Evolutionary conservation across 148 eudicot genomes (phyloP).

Genomic region (Polygonum maritimum): DNA sequence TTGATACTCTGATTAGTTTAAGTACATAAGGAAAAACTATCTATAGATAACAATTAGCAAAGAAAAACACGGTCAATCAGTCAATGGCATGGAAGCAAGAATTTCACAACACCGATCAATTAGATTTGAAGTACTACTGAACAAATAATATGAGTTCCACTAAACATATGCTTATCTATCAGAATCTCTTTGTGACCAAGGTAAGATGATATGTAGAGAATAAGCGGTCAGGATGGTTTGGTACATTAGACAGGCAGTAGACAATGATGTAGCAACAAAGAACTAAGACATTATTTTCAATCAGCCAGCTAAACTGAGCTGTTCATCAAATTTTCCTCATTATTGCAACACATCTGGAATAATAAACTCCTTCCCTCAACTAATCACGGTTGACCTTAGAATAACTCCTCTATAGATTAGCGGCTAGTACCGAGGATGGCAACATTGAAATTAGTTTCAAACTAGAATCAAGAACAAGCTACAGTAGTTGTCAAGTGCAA

Average conservation of each 20-base stretch:
- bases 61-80: background rate
- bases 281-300: background rate
- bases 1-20: background rate
- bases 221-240: background rate
- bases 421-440: background rate
- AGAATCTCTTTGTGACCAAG: background rate
- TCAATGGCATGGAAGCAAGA: background rate
- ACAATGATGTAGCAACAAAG: conserved; percentile 1
- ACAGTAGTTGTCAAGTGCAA: background rate
- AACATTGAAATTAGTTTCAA: background rate
- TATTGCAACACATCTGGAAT: background rate
- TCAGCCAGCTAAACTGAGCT: conserved; percentile 1
- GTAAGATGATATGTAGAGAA: background rate
- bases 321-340: background rate
- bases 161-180: background rate
- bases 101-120: background rate
- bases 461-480: background rate
- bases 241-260: background rate
- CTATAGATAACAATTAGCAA: background rate
- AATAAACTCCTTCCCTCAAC: background rate
- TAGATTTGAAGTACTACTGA: background rate
- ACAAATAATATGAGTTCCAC: background rate
- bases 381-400: background rate
- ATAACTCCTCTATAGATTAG: background rate
- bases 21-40: background rate